Evolutionary conservation across 192 early-diverging fungal genomes (phyloP).

Genomic region (Backusella tarrabulga): DNA sequence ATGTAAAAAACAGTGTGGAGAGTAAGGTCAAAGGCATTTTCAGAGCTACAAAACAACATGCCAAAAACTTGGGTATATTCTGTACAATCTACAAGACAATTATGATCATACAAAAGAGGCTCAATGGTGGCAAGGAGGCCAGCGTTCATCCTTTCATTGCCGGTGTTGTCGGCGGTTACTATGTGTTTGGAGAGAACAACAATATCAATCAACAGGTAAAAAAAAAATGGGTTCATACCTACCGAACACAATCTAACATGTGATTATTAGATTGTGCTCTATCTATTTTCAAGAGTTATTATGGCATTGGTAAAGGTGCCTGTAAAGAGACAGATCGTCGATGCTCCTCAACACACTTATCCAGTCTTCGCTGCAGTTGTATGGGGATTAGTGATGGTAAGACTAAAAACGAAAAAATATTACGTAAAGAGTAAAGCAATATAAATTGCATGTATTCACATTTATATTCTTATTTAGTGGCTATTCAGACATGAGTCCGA

Average conservation of each 20-base stretch:
- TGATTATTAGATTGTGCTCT: slow-evolving; percentile 79
- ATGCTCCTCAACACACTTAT: slow-evolving; percentile 80
- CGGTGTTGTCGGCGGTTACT: slow-evolving; percentile 87
- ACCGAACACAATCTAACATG: not conserved
- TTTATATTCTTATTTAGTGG: slow-evolving; percentile 42
- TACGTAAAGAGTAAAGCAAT: slow-evolving; percentile 2
- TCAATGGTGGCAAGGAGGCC: slow-evolving; percentile 75
- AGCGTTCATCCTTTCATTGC: slow-evolving; percentile 85
- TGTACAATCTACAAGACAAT: slow-evolving; percentile 93
- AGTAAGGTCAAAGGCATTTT: slow-evolving; percentile 77
- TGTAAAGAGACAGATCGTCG: slow-evolving; percentile 66
- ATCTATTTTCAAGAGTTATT: slow-evolving; percentile 90
- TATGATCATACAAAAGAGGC: slow-evolving; percentile 70
- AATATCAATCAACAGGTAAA: slow-evolving; percentile 93
- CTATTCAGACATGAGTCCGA: slow-evolving; percentile 88
- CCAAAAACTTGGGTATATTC: slow-evolving; percentile 86
- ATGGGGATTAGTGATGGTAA: slow-evolving; percentile 91
- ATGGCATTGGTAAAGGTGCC: slow-evolving; percentile 83
- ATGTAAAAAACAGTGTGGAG: slow-evolving; percentile 53
- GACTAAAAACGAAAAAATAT: not conserved
- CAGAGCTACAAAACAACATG: slow-evolving; percentile 87
- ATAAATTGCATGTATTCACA: not conserved
- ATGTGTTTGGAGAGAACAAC: slow-evolving; percentile 94
- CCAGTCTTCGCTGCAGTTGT: slow-evolving; percentile 89
- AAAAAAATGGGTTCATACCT: not conserved